phyloP scores from a whole-genome alignment of 345 rosid genomes.

The Salix suchowensis region DNA sequence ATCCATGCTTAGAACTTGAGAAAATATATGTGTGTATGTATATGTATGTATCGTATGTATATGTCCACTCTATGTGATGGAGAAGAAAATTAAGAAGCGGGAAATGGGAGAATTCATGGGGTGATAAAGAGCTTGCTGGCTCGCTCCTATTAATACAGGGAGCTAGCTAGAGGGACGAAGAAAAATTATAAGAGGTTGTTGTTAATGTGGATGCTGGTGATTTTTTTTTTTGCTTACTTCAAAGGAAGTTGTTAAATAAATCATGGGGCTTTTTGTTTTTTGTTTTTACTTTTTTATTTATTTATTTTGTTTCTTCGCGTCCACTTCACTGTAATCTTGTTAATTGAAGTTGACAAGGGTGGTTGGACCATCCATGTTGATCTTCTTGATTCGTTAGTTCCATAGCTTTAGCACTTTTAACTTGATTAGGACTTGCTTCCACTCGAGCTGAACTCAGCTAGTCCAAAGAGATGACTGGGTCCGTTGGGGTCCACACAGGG shows the following conservation, averaged over 20 bases:
- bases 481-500: too few relatives aligned
- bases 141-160: too few relatives aligned
- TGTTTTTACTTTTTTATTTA: too few relatives aligned
- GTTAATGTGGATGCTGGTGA: neutral
- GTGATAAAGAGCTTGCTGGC: too few relatives aligned
- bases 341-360: slow-evolving; percentile 28
- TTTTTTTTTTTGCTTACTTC: neutral
- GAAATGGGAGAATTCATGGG: too few relatives aligned
- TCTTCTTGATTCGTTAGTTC: slow-evolving; percentile 3
- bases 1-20: neutral
- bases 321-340: slow-evolving; percentile 32
- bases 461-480: too few relatives aligned
- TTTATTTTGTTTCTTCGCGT: slow-evolving; percentile 23
- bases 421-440: slow-evolving; percentile 17
- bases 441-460: neutral
- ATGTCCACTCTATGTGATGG: too few relatives aligned
- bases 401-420: neutral
- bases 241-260: slow-evolving; percentile 1
- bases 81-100: too few relatives aligned
- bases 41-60: too few relatives aligned
- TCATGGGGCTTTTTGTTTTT: neutral
- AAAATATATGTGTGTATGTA: too few relatives aligned
- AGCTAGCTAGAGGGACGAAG: too few relatives aligned
- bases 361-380: slow-evolving; percentile 17
- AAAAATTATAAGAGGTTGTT: neutral